Base-by-base conservation (phyloP, 805 yeast genomes). In the Metschnikowia matae region DNA sequence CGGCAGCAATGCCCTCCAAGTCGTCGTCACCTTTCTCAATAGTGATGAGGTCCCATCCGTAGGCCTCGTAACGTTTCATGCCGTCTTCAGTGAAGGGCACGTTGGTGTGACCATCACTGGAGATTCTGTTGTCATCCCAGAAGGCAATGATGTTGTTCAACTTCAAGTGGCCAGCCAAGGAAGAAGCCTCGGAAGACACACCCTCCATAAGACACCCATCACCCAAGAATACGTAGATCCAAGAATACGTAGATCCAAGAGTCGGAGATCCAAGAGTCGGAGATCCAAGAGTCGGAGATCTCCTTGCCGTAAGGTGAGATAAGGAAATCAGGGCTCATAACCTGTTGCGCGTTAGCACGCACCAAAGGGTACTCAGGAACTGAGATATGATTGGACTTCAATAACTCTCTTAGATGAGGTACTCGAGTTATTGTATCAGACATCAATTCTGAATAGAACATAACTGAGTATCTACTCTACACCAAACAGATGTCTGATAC, bases 131-230 rank as follows among this genome's bases (percentile, higher is more conserved):
- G 78, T 90, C 96, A 70, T 92, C 99, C 83, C 91, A 92, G 75
- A 92, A 83, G 54, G 92, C 90, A 72, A 92, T 89, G 77, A 92
- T 82, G 79, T 91, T 91, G 70, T 87, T 88, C 70, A 92, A 83
- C 79, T 89, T 80, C 72, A 92, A 79, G 75, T 92, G 99, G 65
- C 99, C 99, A 57, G 99, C 99, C 54, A 91, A 75, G 35, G 99
- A 92, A 61, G 82, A 81, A 51, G 97, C 94, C 80, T 92, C 99
- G 53, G 94, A 82, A 54, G 97, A 81, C 56, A 92, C 89, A 82
- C 99, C 99, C 79, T 92, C 99, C 90, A 85, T 86, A 79, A 92
- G 80, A 79, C 99, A 92, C 63, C 98, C 99, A 64, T 92, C 99
- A 77, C 99, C 99, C 54, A 91, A 74, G 77, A 92, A 83, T 61